phyloP scores from a whole-genome alignment of 148 eudicot genomes.

The Polygonum maritimum region DNA sequence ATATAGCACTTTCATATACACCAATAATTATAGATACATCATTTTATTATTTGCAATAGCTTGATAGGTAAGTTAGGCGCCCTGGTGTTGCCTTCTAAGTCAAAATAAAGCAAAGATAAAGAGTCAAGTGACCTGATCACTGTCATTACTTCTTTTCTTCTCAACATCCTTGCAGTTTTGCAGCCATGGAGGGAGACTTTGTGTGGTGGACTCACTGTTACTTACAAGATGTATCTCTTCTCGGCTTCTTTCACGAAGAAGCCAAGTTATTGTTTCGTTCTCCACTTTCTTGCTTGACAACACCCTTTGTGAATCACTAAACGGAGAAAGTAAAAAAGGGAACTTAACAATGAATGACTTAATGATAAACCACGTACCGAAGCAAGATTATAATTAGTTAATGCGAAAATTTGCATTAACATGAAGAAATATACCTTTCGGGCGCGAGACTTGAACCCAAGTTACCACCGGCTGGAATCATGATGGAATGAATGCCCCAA shows the following conservation, averaged over 20 bases:
- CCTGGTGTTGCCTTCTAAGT: neutral
- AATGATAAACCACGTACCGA: too few species aligned
- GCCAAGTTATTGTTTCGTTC: conserved; percentile 24
- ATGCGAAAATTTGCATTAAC: neutral
- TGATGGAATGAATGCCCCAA: conserved; percentile 73
- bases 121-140: conserved; percentile 38
- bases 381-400: neutral
- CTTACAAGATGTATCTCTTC: conserved; percentile 20
- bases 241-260: conserved; percentile 25
- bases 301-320: conserved; percentile 39
- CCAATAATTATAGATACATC: neutral
- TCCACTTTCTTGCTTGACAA: conserved; percentile 26
- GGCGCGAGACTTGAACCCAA: conserved; percentile 54
- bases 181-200: conserved; percentile 85
- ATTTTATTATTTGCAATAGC: neutral
- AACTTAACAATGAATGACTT: too few species aligned
- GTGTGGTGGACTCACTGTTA: conserved; percentile 36
- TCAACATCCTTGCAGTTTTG: conserved; percentile 53
- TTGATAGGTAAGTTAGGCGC: neutral
- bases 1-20: neutral
- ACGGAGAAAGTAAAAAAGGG: neutral
- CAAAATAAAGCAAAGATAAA: conserved; percentile 5
- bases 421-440: conserved; percentile 36
- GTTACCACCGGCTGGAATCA: conserved; percentile 46
- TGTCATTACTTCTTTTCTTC: conserved; percentile 25